Evolutionary conservation across 1,284 basidiomycete species (phyloP).

Genomic region (Melampsora abietis-canadensis): DNA sequence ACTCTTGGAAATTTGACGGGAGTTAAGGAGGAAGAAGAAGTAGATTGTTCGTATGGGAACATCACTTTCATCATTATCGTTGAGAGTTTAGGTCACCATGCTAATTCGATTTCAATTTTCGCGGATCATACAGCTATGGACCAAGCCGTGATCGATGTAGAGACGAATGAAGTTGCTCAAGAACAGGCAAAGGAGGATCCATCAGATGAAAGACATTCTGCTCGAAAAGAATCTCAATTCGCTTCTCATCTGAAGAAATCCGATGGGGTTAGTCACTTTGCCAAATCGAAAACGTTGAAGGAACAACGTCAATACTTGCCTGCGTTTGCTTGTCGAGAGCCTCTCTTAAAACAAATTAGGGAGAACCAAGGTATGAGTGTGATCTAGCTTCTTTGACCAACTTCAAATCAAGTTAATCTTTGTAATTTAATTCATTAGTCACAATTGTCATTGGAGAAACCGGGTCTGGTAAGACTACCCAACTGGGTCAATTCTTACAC

Average conservation of each 20-base stretch:
- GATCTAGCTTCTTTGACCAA: neutral
- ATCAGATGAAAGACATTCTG: constrained; percentile 66
- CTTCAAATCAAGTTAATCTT: neutral
- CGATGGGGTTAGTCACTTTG: constrained; percentile 76
- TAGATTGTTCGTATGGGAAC: constrained; percentile 49
- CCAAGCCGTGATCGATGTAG: constrained; percentile 53
- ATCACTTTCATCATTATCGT: neutral
- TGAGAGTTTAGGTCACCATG: neutral
- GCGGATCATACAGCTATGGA: constrained; percentile 23
- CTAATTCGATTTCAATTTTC: neutral
- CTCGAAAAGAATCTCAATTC: constrained; percentile 82
- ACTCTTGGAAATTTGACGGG: constrained; percentile 95
- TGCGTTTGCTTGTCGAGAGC: constrained; percentile 94
- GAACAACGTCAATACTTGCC: constrained; percentile 96
- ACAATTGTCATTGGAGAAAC: constrained; percentile 93
- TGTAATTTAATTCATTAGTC: constrained; percentile 57
- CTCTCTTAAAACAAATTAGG: constrained; percentile 79
- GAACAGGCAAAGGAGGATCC: constrained; percentile 54
- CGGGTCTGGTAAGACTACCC: constrained; percentile 91
- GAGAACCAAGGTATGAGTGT: constrained; percentile 70
- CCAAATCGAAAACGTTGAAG: constrained; percentile 76
- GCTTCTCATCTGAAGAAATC: constrained; percentile 71
- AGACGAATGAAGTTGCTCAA: constrained; percentile 58
- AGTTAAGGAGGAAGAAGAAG: constrained; percentile 88
- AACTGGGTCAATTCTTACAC: constrained; percentile 84